A percentile compares a stretch with the other conserved stretches of the same genome.
Evolutionary conservation across 768 basidiomycete species (phyloP).

Genomic region (Hysterangium stoloniferum): DNA sequence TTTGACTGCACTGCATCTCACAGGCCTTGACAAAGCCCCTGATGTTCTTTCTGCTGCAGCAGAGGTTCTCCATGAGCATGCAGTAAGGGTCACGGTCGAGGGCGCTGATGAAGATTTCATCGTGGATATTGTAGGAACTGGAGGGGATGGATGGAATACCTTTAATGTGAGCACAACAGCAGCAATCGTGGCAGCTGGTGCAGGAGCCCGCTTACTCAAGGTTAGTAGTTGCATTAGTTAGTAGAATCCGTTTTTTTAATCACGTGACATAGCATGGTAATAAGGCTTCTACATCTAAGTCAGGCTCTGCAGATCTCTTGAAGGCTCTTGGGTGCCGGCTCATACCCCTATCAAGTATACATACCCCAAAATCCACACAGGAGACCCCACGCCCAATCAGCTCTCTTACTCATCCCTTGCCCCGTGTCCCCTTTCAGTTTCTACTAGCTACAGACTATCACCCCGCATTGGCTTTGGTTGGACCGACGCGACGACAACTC

Average conservation of each 20-base stretch:
- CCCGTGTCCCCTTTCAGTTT: slow-evolving; percentile 78
- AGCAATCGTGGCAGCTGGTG: slow-evolving; percentile 88
- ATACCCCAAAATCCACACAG: slow-evolving; percentile 35
- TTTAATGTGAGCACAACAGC: slow-evolving; percentile 97
- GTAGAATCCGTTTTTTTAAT: background rate
- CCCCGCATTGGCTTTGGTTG: slow-evolving; percentile 72
- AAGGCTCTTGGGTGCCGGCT: slow-evolving; percentile 78
- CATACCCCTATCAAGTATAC: slow-evolving; percentile 49
- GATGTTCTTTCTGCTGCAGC: slow-evolving; percentile 78
- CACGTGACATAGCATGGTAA: slow-evolving; percentile 64
- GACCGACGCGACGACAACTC: slow-evolving; percentile 76
- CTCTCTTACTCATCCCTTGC: slow-evolving; percentile 32
- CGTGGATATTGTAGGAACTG: slow-evolving; percentile 85
- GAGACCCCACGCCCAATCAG: slow-evolving; percentile 5
- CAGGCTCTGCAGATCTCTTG: slow-evolving; percentile 90
- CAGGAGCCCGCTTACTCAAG: slow-evolving; percentile 90
- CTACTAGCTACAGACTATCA: slow-evolving; percentile 94
- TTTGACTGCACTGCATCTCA: slow-evolving; percentile 76
- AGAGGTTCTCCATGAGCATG: slow-evolving; percentile 58
- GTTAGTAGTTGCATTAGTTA: background rate
- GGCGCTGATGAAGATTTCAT: slow-evolving; percentile 37
- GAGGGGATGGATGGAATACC: slow-evolving; percentile 91
- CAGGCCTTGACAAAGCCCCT: slow-evolving; percentile 67
- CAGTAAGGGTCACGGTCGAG: slow-evolving; percentile 54
- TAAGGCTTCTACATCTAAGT: slow-evolving; percentile 85